phyloP scores from a whole-genome alignment of 176 grass and related monocot species.

The sorghum (Sorghum bicolor) region Sorghum_bicolor_NCBIv3 NC_012879.2:250001-250500 shows the following conservation, averaged over 20 bases:
- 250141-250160: not conserved
- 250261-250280: slow-evolving; percentile 81
- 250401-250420: slow-evolving; percentile 60
- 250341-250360: slow-evolving; percentile 63
- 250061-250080: not conserved
- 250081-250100: not conserved
- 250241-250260: slow-evolving; percentile 84
- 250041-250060: not conserved
- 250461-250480: slow-evolving; percentile 60
- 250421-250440: slow-evolving; percentile 76
- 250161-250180: slow-evolving; percentile 73
- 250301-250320: slow-evolving; percentile 79
- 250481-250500: slow-evolving; percentile 76
- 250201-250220: slow-evolving; percentile 48
- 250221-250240: slow-evolving; percentile 78
- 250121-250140: not conserved
- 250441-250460: slow-evolving; percentile 83
- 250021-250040: not conserved
- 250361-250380: slow-evolving; percentile 41
- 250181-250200: slow-evolving; percentile 52
- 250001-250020: not conserved
- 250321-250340: slow-evolving; percentile 91
- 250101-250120: not conserved
- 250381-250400: slow-evolving; percentile 36
- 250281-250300: slow-evolving; percentile 78